Evolutionary conservation across 140 eudicot species (phyloP), one percentile per base, ranked within the genome.

Genomic region (Anethum foeniculum): DNA sequence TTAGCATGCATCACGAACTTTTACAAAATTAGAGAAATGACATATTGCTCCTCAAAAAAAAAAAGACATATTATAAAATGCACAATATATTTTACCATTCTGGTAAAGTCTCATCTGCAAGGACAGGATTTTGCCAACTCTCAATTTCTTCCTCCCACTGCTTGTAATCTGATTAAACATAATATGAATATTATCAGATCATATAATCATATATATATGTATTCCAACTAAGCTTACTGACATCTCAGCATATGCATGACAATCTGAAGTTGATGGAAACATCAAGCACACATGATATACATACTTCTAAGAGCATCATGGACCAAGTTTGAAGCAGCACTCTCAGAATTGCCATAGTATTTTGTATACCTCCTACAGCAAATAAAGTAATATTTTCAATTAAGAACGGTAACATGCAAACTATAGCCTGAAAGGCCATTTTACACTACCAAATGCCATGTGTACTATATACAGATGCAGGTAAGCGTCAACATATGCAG

Each of bases 251-350:
- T 30, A 13, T 67, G n/a, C n/a, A 67, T 67, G 8, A 67, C 21
- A 12, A 0, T 21, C 14, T 41, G 28, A 21, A 21, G 12, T 41
- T 39, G 9, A 72, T 41, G 39, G 30, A 12, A 47, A 8, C 23
- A 46, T 51, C 46, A n/a, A 30, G 6, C 28, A 71, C 15, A 41
- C 65, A 65, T 11, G 6, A 78, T 38, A 54, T 27, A 78, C 87
- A 75, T 90, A 94, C 98, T 92, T 77, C 93, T 94, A 58, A 94
- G 86, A 65, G 98, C 90, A 84, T 94, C 90, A 80, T 94, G 98
- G 75, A 88, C 98, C 92, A 94, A 85, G 49, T 88, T 85, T 84
- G 77, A 58, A 46, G 97, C 98, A 16, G 97, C 97, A 46, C 84
- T 85, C 81, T 85, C 91, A 36, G 97, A 94, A 80, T 94, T 92